Conservation (phyloP, 2,329 filamentous ascomycete genomes). For the Rutstroemia sp. region DNA sequence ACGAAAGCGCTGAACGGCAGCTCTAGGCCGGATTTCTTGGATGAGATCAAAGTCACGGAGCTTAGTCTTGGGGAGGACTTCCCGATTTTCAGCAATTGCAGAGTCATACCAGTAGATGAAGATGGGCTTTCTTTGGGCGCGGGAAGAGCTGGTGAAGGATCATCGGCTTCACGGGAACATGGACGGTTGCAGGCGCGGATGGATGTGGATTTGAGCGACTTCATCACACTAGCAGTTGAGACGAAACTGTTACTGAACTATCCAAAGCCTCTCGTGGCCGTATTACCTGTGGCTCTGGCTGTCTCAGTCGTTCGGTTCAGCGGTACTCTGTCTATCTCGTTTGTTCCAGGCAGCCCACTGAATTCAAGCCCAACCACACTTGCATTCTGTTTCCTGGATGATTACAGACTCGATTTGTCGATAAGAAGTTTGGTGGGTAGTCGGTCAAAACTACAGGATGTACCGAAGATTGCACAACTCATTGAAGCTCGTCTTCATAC, state of each 20-base stretch:
- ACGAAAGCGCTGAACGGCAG: constrained; percentile 82
- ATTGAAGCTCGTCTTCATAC: constrained; percentile 72
- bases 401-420: constrained; percentile 78
- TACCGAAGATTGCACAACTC: constrained; percentile 81
- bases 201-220: constrained; percentile 95
- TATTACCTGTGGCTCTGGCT: constrained; percentile 83
- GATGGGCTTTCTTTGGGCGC: constrained; percentile 54
- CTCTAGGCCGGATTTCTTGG: constrained; percentile 81
- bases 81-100: constrained; percentile 96
- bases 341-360: constrained; percentile 67
- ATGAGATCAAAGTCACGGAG: constrained; percentile 90
- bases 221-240: constrained; percentile 89
- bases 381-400: constrained; percentile 87
- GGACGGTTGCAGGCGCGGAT: constrained; percentile 84
- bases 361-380: constrained; percentile 76
- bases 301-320: constrained; percentile 93
- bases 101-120: constrained; percentile 85
- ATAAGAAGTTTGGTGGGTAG: constrained; percentile 74
- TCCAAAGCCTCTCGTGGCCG: constrained; percentile 79
- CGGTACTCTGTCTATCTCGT: constrained; percentile 86
- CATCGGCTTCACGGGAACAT: constrained; percentile 42
- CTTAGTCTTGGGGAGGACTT: constrained; percentile 94
- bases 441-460: constrained; percentile 72
- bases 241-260: constrained; percentile 94
- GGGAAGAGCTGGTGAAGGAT: constrained; percentile 18